Conservation (phyloP, 2,329 filamentous ascomycete species). For the Hortaea werneckii region DNA sequence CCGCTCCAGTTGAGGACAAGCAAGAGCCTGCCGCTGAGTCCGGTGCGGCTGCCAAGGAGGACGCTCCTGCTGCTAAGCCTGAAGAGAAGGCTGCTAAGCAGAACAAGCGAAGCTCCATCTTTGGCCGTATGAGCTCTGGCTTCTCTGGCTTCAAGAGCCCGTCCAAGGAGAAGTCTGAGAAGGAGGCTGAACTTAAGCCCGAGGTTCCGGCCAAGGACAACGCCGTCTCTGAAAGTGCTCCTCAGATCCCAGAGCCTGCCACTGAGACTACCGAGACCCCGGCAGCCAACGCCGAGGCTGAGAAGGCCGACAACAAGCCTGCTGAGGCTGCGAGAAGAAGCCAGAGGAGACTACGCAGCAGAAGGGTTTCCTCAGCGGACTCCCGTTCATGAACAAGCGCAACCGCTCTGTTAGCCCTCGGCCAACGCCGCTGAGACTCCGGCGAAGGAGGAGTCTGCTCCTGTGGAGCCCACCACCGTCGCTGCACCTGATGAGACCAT, state of each 20-base stretch:
- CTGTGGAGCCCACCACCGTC: slow-evolving; percentile 11
- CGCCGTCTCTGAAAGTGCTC: slow-evolving; percentile 27
- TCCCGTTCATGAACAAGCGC: slow-evolving; percentile 23
- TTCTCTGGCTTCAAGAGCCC: slow-evolving; percentile 49
- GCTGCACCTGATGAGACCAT: slow-evolving; percentile 14
- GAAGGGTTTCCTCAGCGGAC: slow-evolving; percentile 27
- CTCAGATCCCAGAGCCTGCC: slow-evolving; percentile 27
- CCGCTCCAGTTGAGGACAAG: slow-evolving; percentile 25
- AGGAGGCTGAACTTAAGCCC: slow-evolving; percentile 53
- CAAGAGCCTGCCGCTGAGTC: slow-evolving; percentile 35
- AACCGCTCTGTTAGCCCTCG: slow-evolving; percentile 28
- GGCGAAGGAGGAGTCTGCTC: slow-evolving; percentile 15
- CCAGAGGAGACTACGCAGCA: slow-evolving; percentile 27
- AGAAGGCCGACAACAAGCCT: slow-evolving; percentile 12
- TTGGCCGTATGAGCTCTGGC: slow-evolving; percentile 50
- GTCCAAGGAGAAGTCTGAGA: slow-evolving; percentile 58
- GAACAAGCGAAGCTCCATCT: slow-evolving; percentile 77
- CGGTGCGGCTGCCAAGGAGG: slow-evolving; percentile 27
- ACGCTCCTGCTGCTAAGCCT: slow-evolving; percentile 35
- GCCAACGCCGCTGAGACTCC: slow-evolving; percentile 23
- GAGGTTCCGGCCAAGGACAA: slow-evolving; percentile 41
- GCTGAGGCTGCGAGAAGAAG: slow-evolving; percentile 30
- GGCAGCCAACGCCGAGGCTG: slow-evolving; percentile 2
- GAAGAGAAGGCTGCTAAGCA: slow-evolving; percentile 47
- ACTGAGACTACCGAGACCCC: slow-evolving; percentile 26